Evolutionary conservation across 352 stramenopile species (phyloP).

Genomic region (Globisporangium yorkense): DNA sequence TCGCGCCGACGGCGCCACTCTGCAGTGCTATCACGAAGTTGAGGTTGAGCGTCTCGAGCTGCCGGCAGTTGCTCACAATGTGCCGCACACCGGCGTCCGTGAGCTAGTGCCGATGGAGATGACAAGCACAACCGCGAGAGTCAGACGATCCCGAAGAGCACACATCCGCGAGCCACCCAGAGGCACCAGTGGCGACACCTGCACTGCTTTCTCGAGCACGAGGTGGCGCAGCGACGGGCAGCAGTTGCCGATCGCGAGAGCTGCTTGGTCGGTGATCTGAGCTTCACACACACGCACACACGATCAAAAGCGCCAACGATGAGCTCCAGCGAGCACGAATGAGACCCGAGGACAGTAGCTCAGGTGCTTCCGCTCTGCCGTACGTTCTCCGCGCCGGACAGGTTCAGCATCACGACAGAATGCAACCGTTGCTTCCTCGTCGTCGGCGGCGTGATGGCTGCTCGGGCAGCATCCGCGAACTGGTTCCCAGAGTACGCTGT

Average conservation of each 20-base stretch:
- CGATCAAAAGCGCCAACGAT: background rate
- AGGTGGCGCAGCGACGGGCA: constrained; percentile 10
- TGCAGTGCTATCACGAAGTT: constrained; percentile 47
- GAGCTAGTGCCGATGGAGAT: constrained; percentile 23
- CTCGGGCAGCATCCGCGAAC: constrained; percentile 1
- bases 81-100: constrained; percentile 52
- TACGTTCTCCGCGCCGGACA: constrained; percentile 53
- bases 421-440: background rate
- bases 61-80: constrained; percentile 39
- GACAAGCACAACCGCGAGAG: background rate
- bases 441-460: background rate
- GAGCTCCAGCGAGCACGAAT: background rate
- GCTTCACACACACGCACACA: constrained; percentile 5
- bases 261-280: constrained; percentile 15
- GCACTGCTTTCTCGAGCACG: constrained; percentile 10
- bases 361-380: background rate
- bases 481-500: constrained; percentile 4
- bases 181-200: background rate
- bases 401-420: constrained; percentile 27
- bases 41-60: constrained; percentile 47
- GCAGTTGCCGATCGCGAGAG: constrained; percentile 9
- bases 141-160: background rate
- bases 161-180: background rate
- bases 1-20: constrained; percentile 40
- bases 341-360: no score